Base-by-base conservation (phyloP, 1,284 basidiomycete species). In the Takashimella koratensis region DNA sequence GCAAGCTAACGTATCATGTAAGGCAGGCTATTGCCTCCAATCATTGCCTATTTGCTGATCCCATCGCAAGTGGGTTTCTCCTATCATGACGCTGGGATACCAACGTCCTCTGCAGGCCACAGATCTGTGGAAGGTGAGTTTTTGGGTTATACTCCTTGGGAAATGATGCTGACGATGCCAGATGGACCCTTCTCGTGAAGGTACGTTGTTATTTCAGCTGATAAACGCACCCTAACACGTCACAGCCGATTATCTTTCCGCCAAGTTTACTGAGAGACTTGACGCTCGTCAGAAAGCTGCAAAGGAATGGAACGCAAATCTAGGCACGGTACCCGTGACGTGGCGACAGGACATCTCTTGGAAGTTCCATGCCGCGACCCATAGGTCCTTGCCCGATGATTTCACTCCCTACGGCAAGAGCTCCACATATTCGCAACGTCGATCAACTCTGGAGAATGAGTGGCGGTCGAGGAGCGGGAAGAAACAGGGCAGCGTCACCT, bases 41-140 rank as follows among this genome's bases (percentile, higher is more conserved):
- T 43, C 19, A 26, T 1, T 4, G 19, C 19, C 2, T 20, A 12
- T 23, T 23, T 3, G 47, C 43, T 57, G 42, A 58, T 45, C 5
- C 23, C 23, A 5, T 10, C 43, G 13, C 30, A 46, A 71, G 63
- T 74, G 71, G 71, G 65, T 74, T n/a, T 84, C 83, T 0, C 84
- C 85, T 1, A 78, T 89, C 49, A 87, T 90, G 84, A 81, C 80
- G 50, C 39, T 66, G 27, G 67, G 67, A 0, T 87, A 85, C 66
- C 84, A 86, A 64, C 79, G 87, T 23, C 84, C 85, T 0, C 76
- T 87, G 0, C 85, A 87, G 68, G 85, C 84, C 0, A 82, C 85
- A 0, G 86, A 88, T 68, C 71, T 87, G n/a, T 86, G 84, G 83
- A 83, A 67, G 47, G 64, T 72, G 45, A 58, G 59, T 56, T 42